Evolutionary conservation across 805 yeast species (phyloP).

Genomic region (Naumovozyma baii): DNA sequence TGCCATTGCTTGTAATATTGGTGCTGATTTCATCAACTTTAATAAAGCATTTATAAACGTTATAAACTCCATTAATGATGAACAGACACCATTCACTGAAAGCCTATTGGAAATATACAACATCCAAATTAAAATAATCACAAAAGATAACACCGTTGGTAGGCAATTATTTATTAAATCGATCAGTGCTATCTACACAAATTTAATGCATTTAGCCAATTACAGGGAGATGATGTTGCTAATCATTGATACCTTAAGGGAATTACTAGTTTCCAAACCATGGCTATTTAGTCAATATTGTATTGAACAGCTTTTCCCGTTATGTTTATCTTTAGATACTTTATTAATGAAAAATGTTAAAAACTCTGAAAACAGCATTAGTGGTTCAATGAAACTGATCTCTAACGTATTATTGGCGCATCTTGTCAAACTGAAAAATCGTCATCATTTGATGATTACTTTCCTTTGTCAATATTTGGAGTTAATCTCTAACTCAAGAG

Average conservation of each 20-base stretch:
- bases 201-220: slow-evolving; percentile 7
- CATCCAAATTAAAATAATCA: slow-evolving; percentile 10
- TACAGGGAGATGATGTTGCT: slow-evolving; percentile 5
- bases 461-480: slow-evolving; percentile 44
- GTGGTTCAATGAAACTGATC: slow-evolving; percentile 37
- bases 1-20: slow-evolving; percentile 5
- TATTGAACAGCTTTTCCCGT: slow-evolving; percentile 44
- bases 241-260: slow-evolving; percentile 31
- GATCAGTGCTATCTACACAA: slow-evolving; percentile 24
- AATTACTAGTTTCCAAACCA: slow-evolving; percentile 37
- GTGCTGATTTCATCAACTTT: slow-evolving; percentile 7
- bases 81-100: slow-evolving; percentile 3
- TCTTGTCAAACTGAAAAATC: slow-evolving; percentile 55
- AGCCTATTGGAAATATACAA: slow-evolving; percentile 17
- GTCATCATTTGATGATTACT: slow-evolving; percentile 58
- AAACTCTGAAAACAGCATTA: slow-evolving; percentile 28
- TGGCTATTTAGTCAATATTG: slow-evolving; percentile 60
- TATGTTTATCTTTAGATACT: slow-evolving; percentile 12
- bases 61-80: slow-evolving; percentile 8
- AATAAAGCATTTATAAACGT: slow-evolving; percentile 13
- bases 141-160: slow-evolving; percentile 17
- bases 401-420: slow-evolving; percentile 59
- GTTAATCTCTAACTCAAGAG: slow-evolving; percentile 30
- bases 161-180: slow-evolving; percentile 25
- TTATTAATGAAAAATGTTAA: neutral